Conservation (phyloP, 2,329 filamentous ascomycete species). For the Colletotrichum euphorbiae region DNA sequence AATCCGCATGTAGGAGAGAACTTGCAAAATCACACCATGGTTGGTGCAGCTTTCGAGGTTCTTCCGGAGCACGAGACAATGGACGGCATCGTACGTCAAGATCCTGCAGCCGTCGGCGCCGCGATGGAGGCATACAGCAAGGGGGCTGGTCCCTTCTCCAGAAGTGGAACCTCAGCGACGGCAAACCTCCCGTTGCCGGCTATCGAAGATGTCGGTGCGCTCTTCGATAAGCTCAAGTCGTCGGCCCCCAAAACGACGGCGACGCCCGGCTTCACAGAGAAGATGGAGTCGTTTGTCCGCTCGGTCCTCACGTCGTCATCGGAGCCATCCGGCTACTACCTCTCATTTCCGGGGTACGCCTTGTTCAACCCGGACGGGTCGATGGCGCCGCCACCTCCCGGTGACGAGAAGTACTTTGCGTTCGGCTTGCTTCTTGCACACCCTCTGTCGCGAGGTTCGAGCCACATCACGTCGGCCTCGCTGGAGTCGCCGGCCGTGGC, state of each 20-base stretch:
- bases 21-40: constrained; percentile 50
- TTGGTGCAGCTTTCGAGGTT: constrained; percentile 43
- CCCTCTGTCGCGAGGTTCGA: constrained; percentile 69
- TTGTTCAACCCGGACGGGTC: constrained; percentile 36
- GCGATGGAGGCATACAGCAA: constrained; percentile 43
- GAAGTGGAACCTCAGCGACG: constrained; percentile 40
- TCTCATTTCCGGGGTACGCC: constrained; percentile 38
- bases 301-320: constrained; percentile 34
- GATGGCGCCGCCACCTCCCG: constrained; percentile 37
- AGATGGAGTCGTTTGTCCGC: constrained; percentile 35
- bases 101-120: constrained; percentile 37
- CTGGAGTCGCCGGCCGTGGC: constrained; percentile 43
- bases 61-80: constrained; percentile 42
- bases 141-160: constrained; percentile 42
- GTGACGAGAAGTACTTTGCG: constrained; percentile 60
- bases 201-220: constrained; percentile 48
- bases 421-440: constrained; percentile 70
- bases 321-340: constrained; percentile 40
- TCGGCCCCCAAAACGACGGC: constrained; percentile 20
- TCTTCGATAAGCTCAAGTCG: constrained; percentile 24
- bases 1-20: constrained; percentile 54
- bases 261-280: constrained; percentile 27
- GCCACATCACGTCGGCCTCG: constrained; percentile 65
- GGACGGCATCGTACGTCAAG: constrained; percentile 42
- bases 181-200: constrained; percentile 43